Evolutionary conservation across 768 basidiomycete genomes (phyloP).

Genomic region (Dioszegia crocea): DNA sequence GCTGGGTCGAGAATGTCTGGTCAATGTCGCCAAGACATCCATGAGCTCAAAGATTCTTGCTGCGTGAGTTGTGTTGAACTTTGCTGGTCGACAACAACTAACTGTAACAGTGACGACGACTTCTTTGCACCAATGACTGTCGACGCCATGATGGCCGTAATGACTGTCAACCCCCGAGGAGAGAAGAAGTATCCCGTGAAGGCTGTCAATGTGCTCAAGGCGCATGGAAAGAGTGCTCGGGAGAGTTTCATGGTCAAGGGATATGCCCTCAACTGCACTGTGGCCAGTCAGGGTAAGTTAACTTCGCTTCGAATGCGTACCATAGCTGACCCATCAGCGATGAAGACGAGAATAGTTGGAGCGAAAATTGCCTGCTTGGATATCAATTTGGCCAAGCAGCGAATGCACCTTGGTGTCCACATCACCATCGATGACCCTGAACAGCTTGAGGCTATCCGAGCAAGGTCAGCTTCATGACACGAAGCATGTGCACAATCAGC

Average conservation of each 20-base stretch:
- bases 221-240: constrained; percentile 89
- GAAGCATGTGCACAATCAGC: background rate
- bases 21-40: constrained; percentile 95
- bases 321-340: constrained; percentile 58
- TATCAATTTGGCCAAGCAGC: constrained; percentile 91
- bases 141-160: constrained; percentile 96
- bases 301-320: background rate
- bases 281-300: constrained; percentile 87
- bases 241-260: constrained; percentile 93
- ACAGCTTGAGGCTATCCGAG: constrained; percentile 92
- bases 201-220: constrained; percentile 96
- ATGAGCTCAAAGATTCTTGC: constrained; percentile 99
- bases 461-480: constrained; percentile 58
- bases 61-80: constrained; percentile 60
- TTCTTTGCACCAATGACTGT: constrained; percentile 98
- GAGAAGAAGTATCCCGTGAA: constrained; percentile 99
- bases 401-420: constrained; percentile 97
- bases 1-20: constrained; percentile 82
- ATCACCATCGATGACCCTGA: constrained; percentile 95
- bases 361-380: constrained; percentile 99
- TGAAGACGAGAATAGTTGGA: constrained; percentile 88
- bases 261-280: constrained; percentile 96
- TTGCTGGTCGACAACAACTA: background rate
- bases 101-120: constrained; percentile 76
- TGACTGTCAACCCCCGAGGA: constrained; percentile 85